Evolutionary conservation across 2,329 filamentous ascomycete species (phyloP).

Genomic region (Cladorrhinum sp.): DNA sequence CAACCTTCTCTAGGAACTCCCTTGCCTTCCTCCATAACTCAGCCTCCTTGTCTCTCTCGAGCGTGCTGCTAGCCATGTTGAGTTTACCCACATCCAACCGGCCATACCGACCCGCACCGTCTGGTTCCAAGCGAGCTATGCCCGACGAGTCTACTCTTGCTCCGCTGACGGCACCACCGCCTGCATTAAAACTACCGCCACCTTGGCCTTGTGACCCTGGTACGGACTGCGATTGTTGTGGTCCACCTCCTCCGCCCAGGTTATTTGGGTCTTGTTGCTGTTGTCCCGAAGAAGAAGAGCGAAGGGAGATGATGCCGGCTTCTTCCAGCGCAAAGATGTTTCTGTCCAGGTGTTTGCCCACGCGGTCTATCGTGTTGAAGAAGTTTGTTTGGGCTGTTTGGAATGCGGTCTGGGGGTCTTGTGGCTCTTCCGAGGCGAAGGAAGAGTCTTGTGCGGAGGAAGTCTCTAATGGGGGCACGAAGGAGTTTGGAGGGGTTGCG

Average conservation of each 20-base stretch:
- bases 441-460: constrained; percentile 9
- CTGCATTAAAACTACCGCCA: background rate
- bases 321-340: constrained; percentile 81
- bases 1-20: constrained; percentile 48
- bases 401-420: constrained; percentile 53
- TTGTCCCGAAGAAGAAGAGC: background rate
- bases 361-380: constrained; percentile 67
- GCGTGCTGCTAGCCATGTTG: constrained; percentile 79
- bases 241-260: background rate
- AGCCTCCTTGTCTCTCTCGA: constrained; percentile 78
- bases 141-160: background rate
- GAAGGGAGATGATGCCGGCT: constrained; percentile 65
- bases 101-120: constrained; percentile 55
- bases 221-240: no score
- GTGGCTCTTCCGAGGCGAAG: constrained; percentile 23
- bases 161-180: background rate
- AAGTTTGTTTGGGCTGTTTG: constrained; percentile 63
- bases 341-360: constrained; percentile 71
- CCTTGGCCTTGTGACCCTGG: background rate
- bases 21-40: constrained; percentile 70
- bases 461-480: background rate
- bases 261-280: background rate
- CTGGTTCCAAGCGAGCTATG: constrained; percentile 48
- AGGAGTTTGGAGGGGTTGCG: constrained; percentile 40
- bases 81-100: constrained; percentile 81